A percentile compares a stretch with the other conserved stretches of the same genome.
Conservation (phyloP, 2,329 filamentous ascomycete genomes). For the Calonectria ilicicola region DNA sequence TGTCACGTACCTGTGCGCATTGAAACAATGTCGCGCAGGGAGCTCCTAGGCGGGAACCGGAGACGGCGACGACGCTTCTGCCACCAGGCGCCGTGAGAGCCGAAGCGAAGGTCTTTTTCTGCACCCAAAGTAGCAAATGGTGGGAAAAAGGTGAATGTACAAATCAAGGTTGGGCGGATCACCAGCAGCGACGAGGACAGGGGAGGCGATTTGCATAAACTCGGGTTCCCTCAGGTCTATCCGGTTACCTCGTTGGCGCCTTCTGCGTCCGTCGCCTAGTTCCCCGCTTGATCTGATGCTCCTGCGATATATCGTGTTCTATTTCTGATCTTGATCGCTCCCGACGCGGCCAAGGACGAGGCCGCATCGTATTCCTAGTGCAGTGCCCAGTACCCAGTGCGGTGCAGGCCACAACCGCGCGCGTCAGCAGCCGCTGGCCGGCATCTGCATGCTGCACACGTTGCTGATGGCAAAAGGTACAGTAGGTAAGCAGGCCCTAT, state of each 20-base stretch:
- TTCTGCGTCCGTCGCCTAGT: neutral
- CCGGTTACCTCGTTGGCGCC: neutral
- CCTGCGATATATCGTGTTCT: constrained; percentile 14
- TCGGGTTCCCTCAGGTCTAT: neutral
- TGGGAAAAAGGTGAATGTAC: neutral
- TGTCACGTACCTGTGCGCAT: constrained; percentile 33
- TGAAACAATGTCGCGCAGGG: constrained; percentile 38
- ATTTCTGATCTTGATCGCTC: constrained; percentile 18
- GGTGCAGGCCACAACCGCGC: neutral
- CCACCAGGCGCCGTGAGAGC: constrained; percentile 35
- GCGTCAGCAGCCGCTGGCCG: neutral
- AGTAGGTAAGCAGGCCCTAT: neutral
- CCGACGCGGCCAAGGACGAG: constrained; percentile 7
- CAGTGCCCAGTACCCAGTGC: neutral
- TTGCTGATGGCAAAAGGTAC: neutral
- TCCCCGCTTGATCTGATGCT: constrained; percentile 17
- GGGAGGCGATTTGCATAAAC: constrained; percentile 14
- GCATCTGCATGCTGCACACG: neutral
- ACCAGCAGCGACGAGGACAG: neutral
- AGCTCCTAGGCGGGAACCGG: constrained; percentile 31
- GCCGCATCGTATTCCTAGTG: neutral
- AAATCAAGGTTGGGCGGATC: constrained; percentile 10
- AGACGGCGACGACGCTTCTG: constrained; percentile 31
- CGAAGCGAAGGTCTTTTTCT: neutral
- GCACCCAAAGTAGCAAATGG: neutral